These are phyloP conservation scores for Spinacia oleracea DNA, from an alignment of 179 eudicot genomes.

Conservation along the genomic window DNA sequence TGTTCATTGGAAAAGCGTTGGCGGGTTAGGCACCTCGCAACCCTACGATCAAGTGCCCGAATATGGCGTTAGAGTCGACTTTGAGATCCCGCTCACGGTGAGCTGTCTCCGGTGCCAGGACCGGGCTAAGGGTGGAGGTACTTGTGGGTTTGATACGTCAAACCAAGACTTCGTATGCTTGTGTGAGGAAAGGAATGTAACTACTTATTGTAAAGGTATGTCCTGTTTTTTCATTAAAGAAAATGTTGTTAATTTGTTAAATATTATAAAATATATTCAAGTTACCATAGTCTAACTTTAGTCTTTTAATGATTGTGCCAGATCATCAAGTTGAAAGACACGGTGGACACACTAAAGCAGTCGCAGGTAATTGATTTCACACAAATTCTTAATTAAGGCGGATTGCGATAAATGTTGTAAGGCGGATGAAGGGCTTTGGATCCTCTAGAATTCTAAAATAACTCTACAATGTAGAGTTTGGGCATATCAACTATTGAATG, in stretches of 20 bases:
- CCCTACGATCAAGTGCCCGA: constrained; percentile 65
- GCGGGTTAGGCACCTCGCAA: constrained; percentile 28
- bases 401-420: too few relatives aligned
- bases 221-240: too few relatives aligned
- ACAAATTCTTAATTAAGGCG: too few relatives aligned
- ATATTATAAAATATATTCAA: too few relatives aligned
- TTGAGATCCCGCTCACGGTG: constrained; percentile 69
- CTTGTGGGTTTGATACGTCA: constrained; percentile 69
- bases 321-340: constrained; percentile 49
- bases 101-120: constrained; percentile 79
- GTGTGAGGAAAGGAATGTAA: constrained; percentile 66
- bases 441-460: too few relatives aligned
- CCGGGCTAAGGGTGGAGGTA: constrained; percentile 67
- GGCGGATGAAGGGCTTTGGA: too few relatives aligned
- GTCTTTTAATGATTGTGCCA: constrained; percentile 36
- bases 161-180: constrained; percentile 68
- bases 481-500: too few relatives aligned
- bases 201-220: constrained; percentile 79
- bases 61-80: constrained; percentile 84
- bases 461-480: too few relatives aligned
- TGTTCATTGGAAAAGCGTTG: constrained; percentile 72
- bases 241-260: too few relatives aligned
- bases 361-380: constrained; percentile 75
- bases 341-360: constrained; percentile 41
- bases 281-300: background rate